Base-by-base conservation (phyloP, 2,329 filamentous ascomycete species). In the Chaetomiaceae sp. region DNA sequence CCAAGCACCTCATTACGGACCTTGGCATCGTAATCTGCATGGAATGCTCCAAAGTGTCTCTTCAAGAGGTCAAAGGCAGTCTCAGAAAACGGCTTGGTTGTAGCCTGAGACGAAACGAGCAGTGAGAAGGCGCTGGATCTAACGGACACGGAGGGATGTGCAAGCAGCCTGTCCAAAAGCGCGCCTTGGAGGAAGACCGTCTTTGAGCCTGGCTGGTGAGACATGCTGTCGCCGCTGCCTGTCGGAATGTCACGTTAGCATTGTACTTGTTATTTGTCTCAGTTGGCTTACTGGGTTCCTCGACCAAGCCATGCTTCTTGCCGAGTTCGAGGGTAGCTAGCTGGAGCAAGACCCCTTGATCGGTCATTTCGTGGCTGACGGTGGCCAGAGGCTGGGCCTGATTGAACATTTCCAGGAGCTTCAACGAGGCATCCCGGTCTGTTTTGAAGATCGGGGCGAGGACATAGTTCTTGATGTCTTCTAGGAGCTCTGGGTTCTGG, bases 11-110 rank as follows among this genome's bases (percentile, higher is more conserved):
- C 89, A 51, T 91, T 86, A 50, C 93, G 82, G 58, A 91, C 86
- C 60, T 92, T 89, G 5, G 92, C 84, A 64, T 96, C 90, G 0
- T 87, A 83, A 56, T 96, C 91, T 3, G 89, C 82, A 63, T 95
- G 86, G 56, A 92, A 82, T 14, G 84, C 78, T 1, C 79, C 76
- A 3, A 97, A 69, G 52, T 88, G 82, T 30, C 71, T 73, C 47
- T 76, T 76, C 2, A 97, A 71, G 12, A 86, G 75, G 3, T 70
- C 66, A 3, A 96, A 73, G 0, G 84, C 77, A 9, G 72, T 74
- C 0, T 69, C 61, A 0, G 84, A 84, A 46, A 95, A 83, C 1
- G 89, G 86, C 46, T 81, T 82, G 3, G 87, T 89, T 1, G 85
- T 85, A 2, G 86, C 82, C 9, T 83, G 81, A 0, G 89, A 92